Evolutionary conservation across 768 basidiomycete genomes (phyloP).

Genomic region (Leccinellum luteum): DNA sequence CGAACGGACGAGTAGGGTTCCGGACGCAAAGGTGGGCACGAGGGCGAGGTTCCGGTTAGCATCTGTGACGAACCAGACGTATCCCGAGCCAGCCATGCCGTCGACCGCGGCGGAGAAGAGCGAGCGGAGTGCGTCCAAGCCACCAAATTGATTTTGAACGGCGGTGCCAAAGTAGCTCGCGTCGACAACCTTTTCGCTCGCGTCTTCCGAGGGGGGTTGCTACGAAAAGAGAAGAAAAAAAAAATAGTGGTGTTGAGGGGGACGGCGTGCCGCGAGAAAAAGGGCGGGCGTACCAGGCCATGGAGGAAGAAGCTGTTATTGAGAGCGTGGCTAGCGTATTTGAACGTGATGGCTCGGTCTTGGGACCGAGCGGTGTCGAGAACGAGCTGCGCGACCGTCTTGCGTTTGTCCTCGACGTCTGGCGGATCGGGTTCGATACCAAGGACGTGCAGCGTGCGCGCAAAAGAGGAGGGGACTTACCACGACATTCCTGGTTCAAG

Average conservation of each 20-base stretch:
- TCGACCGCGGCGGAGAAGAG: slow-evolving; percentile 70
- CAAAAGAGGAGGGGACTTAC: slow-evolving; percentile 40
- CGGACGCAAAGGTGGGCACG: slow-evolving; percentile 84
- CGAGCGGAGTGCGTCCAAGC: slow-evolving; percentile 67
- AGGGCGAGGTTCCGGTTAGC: slow-evolving; percentile 59
- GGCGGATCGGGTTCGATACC: background rate
- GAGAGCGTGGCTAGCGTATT: slow-evolving; percentile 86
- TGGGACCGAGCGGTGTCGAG: slow-evolving; percentile 60
- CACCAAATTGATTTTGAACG: slow-evolving; percentile 51
- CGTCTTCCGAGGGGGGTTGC: slow-evolving; percentile 33
- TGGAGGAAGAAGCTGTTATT: slow-evolving; percentile 97
- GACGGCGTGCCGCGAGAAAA: no score
- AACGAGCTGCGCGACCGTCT: slow-evolving; percentile 68
- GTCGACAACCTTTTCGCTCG: slow-evolving; percentile 19
- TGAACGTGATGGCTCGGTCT: slow-evolving; percentile 70
- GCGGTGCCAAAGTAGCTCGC: slow-evolving; percentile 16
- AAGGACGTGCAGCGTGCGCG: background rate
- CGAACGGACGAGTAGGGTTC: slow-evolving; percentile 79
- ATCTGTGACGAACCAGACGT: slow-evolving; percentile 86
- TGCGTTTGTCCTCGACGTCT: slow-evolving; percentile 57
- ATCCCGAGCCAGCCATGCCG: slow-evolving; percentile 79
- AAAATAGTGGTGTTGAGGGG: background rate
- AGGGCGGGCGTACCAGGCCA: slow-evolving; percentile 59
- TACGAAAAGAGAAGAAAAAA: background rate
- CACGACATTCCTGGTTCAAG: slow-evolving; percentile 69